Base-by-base conservation (phyloP, 2,329 filamentous ascomycete species). In the Rutstroemia sp. region DNA sequence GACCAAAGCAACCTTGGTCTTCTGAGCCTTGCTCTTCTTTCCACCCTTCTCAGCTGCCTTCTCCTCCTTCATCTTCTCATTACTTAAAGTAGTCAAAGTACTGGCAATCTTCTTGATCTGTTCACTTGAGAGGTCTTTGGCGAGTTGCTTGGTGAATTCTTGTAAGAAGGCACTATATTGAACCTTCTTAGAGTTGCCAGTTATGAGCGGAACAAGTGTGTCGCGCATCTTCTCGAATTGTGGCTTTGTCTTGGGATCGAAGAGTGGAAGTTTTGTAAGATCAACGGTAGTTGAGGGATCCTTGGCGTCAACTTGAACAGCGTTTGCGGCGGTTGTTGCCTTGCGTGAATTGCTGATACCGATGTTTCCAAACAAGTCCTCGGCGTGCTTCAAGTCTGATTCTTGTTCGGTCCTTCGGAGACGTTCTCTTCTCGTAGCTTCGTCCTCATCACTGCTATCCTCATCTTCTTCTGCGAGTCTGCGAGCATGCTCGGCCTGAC, bases 41-140 rank as follows among this genome's bases (percentile, higher is more conserved):
- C 87, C 89, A 54, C 89, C 86, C 79, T 96, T 96, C 63, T 96
- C 90, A 3, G 89, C 83, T 4, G 87, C 85, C 81, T 97, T 96
- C 81, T 99, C 94, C 73, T 96, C 92, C 78, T 91, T 95, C 87
- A 97, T 87, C 81, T 95, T 96, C 82, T 97, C 94, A 71, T 99
- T 99, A 71, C 90, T 82, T 56, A 96, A 80, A 5, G 91, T 87
- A n/a, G 92, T 96, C 68, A 99, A 75, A 5, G 82, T 81, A 72
- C 88, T 95, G 12, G 90, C 83, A 63, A 96, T 83, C 80, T 97
- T 97, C 82, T 97, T 96, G 75, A 97, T 92, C 76, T 97, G 91
- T 57, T 94, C 87, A 70, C 90, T 95, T 14, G 88, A 85, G 63
- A 99, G 74, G 27, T 96, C 92, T 74, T 91, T 92, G 66, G 86